Conservation (phyloP, 1,139 yeast species). For the Taphrina pruni region DNA sequence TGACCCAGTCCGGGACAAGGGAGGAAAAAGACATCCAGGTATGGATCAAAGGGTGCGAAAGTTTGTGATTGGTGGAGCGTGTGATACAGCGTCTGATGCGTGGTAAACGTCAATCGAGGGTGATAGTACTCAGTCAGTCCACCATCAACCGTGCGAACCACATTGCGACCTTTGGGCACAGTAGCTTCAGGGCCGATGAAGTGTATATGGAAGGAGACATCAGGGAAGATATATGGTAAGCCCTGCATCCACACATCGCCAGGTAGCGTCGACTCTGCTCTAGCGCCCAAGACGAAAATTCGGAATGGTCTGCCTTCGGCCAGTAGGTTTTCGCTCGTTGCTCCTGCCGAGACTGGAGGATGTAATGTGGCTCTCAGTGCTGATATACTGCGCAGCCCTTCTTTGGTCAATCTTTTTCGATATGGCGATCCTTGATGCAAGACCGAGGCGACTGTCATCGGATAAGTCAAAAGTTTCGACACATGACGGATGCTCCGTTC, state of each 20-base stretch:
- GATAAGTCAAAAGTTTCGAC: conserved; percentile 91
- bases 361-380: conserved; percentile 50
- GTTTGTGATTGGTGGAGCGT: conserved; percentile 89
- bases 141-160: conserved; percentile 36
- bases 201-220: conserved; percentile 79
- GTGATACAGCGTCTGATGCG: conserved; percentile 90
- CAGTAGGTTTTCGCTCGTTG: conserved; percentile 44
- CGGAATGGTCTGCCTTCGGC: conserved; percentile 81
- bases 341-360: conserved; percentile 45
- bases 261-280: conserved; percentile 92
- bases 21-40: conserved; percentile 84
- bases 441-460: conserved; percentile 83
- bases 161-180: conserved; percentile 55
- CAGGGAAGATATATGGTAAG: conserved; percentile 81
- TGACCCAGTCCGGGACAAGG: conserved; percentile 96
- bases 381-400: conserved; percentile 83
- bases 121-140: conserved; percentile 67
- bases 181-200: conserved; percentile 93
- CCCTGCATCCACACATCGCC: conserved; percentile 93
- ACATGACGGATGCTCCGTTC: conserved; percentile 95
- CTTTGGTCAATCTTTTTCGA: conserved; percentile 70
- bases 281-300: conserved; percentile 85
- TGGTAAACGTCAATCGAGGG: conserved; percentile 72
- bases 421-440: conserved; percentile 88
- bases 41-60: conserved; percentile 97